Evolutionary conservation across 345 rosid genomes (phyloP).

Genomic region (Microcos paniculata): DNA sequence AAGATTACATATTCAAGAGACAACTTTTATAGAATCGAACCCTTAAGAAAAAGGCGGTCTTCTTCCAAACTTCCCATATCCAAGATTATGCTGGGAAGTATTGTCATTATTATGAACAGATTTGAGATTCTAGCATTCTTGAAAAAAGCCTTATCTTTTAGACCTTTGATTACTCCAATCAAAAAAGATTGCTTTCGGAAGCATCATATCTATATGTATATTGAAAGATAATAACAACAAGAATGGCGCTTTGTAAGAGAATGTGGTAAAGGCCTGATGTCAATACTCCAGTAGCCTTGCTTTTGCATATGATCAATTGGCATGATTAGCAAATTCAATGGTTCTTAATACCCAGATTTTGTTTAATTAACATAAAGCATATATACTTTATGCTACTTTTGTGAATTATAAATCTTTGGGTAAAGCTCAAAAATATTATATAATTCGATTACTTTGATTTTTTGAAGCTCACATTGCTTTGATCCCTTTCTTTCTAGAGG

Average conservation of each 20-base stretch:
- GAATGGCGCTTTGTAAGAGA: not conserved
- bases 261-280: not conserved
- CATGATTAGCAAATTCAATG: slow-evolving; percentile 5
- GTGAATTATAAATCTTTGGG: not conserved
- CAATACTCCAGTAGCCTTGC: not conserved
- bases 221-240: not conserved
- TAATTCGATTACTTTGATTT: not conserved
- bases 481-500: not conserved
- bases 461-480: slow-evolving; percentile 12
- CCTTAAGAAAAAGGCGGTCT: no score
- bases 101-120: not conserved
- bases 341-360: not conserved
- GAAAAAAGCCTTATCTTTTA: not conserved
- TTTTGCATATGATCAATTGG: not conserved
- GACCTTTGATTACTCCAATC: not conserved
- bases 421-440: not conserved
- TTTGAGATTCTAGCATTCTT: not conserved
- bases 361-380: slow-evolving; percentile 8
- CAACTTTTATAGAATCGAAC: no score
- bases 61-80: no score
- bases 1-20: no score
- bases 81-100: no score
- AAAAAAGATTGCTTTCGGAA: not conserved
- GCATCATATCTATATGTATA: not conserved
- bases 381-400: slow-evolving; percentile 3